phyloP scores from a whole-genome alignment of 2,329 filamentous ascomycete species.

The Colletotrichum shisoi region DNA sequence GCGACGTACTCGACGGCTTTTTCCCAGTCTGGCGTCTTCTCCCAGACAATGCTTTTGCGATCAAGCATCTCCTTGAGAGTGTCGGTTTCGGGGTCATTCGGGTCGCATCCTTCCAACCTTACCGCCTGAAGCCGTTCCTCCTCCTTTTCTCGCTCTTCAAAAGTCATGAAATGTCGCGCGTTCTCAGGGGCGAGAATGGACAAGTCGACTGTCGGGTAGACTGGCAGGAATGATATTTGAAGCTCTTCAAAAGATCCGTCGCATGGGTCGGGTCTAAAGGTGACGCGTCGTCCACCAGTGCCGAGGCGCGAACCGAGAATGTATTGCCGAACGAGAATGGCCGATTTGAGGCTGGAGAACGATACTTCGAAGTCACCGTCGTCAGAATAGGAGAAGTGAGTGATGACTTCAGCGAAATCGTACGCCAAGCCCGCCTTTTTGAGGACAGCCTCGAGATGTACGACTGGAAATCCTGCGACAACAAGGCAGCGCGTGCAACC shows the following conservation, averaged over 20 bases:
- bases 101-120: constrained; percentile 4
- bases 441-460: constrained; percentile 11
- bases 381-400: constrained; percentile 20
- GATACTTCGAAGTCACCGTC: constrained; percentile 31
- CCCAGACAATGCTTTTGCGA: constrained; percentile 31
- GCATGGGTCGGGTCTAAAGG: constrained; percentile 24
- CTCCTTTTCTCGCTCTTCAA: background rate
- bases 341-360: constrained; percentile 24
- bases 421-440: constrained; percentile 11
- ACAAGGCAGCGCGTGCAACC: constrained; percentile 27
- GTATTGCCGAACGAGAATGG: constrained; percentile 16
- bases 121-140: background rate
- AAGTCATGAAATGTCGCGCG: constrained; percentile 16
- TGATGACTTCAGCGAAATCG: constrained; percentile 20
- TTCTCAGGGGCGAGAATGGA: constrained; percentile 6
- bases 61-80: constrained; percentile 17
- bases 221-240: constrained; percentile 15
- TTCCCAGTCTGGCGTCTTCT: constrained; percentile 26
- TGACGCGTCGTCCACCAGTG: background rate
- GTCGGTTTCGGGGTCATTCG: constrained; percentile 8
- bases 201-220: constrained; percentile 2
- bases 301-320: constrained; percentile 19
- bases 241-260: constrained; percentile 15
- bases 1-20: constrained; percentile 16
- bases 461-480: constrained; percentile 29